phyloP scores from a whole-genome alignment of 805 yeast species.

The Myxozyma monticola region DNA sequence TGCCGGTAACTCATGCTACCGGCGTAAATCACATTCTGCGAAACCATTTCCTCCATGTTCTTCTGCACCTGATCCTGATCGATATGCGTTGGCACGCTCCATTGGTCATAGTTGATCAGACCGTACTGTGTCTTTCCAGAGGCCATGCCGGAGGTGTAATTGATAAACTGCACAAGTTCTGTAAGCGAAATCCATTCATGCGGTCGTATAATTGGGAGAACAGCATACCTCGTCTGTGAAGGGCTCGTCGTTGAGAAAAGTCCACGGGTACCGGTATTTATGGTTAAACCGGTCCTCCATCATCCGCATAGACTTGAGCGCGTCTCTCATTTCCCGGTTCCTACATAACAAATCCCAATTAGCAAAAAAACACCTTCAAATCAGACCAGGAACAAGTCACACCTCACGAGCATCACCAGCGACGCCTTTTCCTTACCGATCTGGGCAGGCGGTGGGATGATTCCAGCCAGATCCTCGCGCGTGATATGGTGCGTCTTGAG shows the following conservation, averaged over 20 bases:
- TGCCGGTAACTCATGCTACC: slow-evolving; percentile 71
- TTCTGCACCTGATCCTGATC: slow-evolving; percentile 56
- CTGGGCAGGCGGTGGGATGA: slow-evolving; percentile 20
- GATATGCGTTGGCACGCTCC: slow-evolving; percentile 76
- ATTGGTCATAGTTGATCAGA: slow-evolving; percentile 67
- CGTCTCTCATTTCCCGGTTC: slow-evolving; percentile 59
- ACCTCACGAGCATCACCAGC: slow-evolving; percentile 77
- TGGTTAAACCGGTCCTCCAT: slow-evolving; percentile 80
- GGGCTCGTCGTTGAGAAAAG: slow-evolving; percentile 78
- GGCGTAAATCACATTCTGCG: slow-evolving; percentile 60
- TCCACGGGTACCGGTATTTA: slow-evolving; percentile 84
- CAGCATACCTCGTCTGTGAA: slow-evolving; percentile 55
- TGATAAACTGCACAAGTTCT: slow-evolving; percentile 47
- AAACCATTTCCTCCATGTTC: slow-evolving; percentile 47
- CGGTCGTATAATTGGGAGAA: not conserved
- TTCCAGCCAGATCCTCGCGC: slow-evolving; percentile 9
- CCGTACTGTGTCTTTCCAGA: slow-evolving; percentile 75
- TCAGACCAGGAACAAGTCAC: not conserved
- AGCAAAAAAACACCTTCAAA: not conserved
- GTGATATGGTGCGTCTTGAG: slow-evolving; percentile 8
- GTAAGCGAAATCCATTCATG: too few relatives aligned
- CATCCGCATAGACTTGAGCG: slow-evolving; percentile 61
- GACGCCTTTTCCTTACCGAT: slow-evolving; percentile 76
- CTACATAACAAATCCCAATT: slow-evolving; percentile 34
- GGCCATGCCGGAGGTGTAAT: slow-evolving; percentile 51